A percentile compares a stretch with the other conserved stretches of the same genome.
Evolutionary conservation across 1,284 basidiomycete species (phyloP).

Genomic region (Cryptococcus sp.): DNA sequence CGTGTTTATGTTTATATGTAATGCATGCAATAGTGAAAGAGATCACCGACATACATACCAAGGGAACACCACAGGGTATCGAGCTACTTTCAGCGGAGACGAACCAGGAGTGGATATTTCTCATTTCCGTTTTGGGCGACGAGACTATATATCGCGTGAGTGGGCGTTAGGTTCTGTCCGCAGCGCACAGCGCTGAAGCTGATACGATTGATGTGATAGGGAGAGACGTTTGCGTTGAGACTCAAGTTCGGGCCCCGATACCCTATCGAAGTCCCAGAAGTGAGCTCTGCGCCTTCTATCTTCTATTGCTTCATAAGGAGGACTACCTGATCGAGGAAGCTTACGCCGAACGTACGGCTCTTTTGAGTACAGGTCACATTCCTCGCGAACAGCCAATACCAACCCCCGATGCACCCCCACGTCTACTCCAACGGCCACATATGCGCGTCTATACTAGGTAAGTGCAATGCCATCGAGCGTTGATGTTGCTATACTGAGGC

Average conservation of each 20-base stretch:
- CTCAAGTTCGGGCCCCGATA: conserved; percentile 48
- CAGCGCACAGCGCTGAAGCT: background rate
- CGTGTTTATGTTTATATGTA: background rate
- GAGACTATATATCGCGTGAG: conserved; percentile 48
- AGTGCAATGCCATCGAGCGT: conserved; percentile 1
- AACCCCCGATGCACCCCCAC: conserved; percentile 52
- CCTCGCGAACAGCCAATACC: conserved; percentile 35
- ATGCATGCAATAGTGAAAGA: conserved; percentile 46
- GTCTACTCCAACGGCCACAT: conserved; percentile 54
- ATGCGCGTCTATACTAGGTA: conserved; percentile 51
- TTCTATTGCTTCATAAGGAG: background rate
- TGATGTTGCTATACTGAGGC: background rate
- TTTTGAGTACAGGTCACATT: conserved; percentile 46
- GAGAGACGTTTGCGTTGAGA: conserved; percentile 46
- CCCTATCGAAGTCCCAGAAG: conserved; percentile 52
- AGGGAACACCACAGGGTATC: conserved; percentile 49
- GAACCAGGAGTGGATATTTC: conserved; percentile 45
- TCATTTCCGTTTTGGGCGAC: conserved; percentile 45
- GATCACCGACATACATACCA: conserved; percentile 43
- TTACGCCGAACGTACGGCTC: background rate
- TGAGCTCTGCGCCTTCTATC: conserved; percentile 11
- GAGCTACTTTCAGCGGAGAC: conserved; percentile 35
- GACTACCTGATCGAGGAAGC: background rate
- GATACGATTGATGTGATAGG: conserved; percentile 28
- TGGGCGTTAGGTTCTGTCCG: background rate